phyloP scores from a whole-genome alignment of 1,139 yeast species.

The Hemisphaericaspora lyxosophila region DNA sequence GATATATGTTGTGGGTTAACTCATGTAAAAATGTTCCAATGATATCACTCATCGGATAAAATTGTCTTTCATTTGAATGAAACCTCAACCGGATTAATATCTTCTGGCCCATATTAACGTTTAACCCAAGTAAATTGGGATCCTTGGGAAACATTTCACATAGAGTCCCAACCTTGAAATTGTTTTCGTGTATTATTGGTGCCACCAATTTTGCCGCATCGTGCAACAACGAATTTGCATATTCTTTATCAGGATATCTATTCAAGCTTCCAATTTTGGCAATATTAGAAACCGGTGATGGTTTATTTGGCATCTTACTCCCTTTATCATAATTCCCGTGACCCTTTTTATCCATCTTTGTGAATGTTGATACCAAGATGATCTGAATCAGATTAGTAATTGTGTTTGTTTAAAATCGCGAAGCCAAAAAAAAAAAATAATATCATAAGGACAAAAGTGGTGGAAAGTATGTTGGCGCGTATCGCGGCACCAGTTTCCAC shows the following conservation, averaged over 20 bases:
- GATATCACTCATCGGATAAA: slow-evolving; percentile 65
- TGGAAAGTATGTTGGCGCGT: too few species aligned
- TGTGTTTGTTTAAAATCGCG: too few species aligned
- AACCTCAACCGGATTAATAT: slow-evolving; percentile 71
- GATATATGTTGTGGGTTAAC: slow-evolving; percentile 73
- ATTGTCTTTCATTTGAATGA: slow-evolving; percentile 53
- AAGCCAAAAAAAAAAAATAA: too few species aligned
- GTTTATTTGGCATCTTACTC: slow-evolving; percentile 13
- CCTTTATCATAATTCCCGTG: slow-evolving; percentile 8
- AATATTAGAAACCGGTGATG: slow-evolving; percentile 51
- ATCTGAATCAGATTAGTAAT: too few species aligned
- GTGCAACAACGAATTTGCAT: slow-evolving; percentile 58
- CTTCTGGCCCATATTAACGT: slow-evolving; percentile 81
- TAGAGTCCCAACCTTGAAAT: slow-evolving; percentile 64
- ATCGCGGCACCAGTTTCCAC: too few species aligned
- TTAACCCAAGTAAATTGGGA: slow-evolving; percentile 68
- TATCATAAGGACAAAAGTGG: too few species aligned
- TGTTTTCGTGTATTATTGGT: slow-evolving; percentile 71
- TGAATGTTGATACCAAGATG: too few species aligned
- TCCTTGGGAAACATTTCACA: slow-evolving; percentile 86
- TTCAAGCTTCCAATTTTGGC: slow-evolving; percentile 57
- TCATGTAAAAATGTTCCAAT: slow-evolving; percentile 89
- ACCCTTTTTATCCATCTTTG: slow-evolving; percentile 17
- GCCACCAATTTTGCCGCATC: slow-evolving; percentile 63
- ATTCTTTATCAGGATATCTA: slow-evolving; percentile 51